Conservation (phyloP, 352 stramenopile species). For the Globisporangium heterothallicum region DNA sequence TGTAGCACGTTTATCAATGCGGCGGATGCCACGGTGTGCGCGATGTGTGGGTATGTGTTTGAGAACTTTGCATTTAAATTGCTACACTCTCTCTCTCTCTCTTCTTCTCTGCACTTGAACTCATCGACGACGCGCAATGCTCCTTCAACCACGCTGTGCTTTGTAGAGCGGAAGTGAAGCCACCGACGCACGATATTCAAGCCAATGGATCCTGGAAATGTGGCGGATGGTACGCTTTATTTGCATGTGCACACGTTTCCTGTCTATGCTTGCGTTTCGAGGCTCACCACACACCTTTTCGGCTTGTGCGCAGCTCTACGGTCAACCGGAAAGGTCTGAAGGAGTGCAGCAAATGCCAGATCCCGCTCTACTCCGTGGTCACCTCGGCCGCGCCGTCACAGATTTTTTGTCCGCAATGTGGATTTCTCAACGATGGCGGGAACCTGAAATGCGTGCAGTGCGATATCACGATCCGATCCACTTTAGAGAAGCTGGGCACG, state of each 20-base stretch:
- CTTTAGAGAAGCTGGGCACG: slow-evolving; percentile 65
- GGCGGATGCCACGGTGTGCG: slow-evolving; percentile 42
- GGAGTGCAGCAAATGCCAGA: slow-evolving; percentile 50
- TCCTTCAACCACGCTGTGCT: no score
- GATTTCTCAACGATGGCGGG: slow-evolving; percentile 67
- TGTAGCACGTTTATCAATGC: slow-evolving; percentile 69
- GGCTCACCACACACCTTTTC: no score
- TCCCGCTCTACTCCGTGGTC: slow-evolving; percentile 59
- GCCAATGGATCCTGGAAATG: slow-evolving; percentile 69
- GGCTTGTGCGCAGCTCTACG: slow-evolving; percentile 32
- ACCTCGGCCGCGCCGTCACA: slow-evolving; percentile 61
- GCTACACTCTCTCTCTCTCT: no score
- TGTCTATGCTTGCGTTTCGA: background rate
- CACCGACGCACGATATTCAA: slow-evolving; percentile 65
- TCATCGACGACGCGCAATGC: no score
- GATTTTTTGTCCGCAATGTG: slow-evolving; percentile 73
- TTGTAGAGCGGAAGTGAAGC: slow-evolving; percentile 45
- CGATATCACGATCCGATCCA: slow-evolving; percentile 68
- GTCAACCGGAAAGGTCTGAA: slow-evolving; percentile 60
- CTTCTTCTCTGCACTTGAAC: background rate
- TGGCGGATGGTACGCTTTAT: slow-evolving; percentile 43
- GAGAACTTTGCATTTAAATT: no score
- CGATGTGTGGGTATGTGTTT: slow-evolving; percentile 64
- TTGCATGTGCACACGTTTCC: background rate
- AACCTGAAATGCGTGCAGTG: slow-evolving; percentile 70